Evolutionary conservation across 2,329 filamentous ascomycete genomes (phyloP).

Genomic region (Fusarium scirpi): DNA sequence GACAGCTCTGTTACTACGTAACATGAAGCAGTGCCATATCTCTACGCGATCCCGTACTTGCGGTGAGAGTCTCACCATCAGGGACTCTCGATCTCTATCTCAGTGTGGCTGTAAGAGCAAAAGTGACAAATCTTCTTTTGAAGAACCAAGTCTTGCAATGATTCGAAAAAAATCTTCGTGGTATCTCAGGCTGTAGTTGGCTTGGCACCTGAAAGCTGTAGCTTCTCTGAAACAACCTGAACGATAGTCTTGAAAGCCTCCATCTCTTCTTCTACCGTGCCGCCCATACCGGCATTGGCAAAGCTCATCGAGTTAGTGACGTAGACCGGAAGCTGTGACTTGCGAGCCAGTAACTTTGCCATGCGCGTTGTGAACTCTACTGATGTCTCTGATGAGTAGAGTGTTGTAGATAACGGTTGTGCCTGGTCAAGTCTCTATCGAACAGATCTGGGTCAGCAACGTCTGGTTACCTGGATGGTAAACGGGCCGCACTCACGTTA

Average conservation of each 20-base stretch:
- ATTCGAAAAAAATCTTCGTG: not conserved
- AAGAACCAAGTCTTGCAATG: not conserved
- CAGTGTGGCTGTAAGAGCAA: not conserved
- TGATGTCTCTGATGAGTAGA: constrained; percentile 81
- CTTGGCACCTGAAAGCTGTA: constrained; percentile 40
- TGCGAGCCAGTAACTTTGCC: constrained; percentile 84
- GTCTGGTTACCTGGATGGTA: constrained; percentile 5
- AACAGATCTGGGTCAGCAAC: constrained; percentile 26
- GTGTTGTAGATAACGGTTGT: constrained; percentile 79
- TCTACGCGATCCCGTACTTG: not conserved
- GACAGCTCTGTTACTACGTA: constrained; percentile 29
- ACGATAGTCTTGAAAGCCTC: constrained; percentile 83
- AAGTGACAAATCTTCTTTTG: not conserved
- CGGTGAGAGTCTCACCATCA: not conserved
- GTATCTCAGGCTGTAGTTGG: constrained; percentile 4
- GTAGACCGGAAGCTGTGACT: constrained; percentile 81
- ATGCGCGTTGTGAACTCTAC: constrained; percentile 89
- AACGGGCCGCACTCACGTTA: constrained; percentile 69
- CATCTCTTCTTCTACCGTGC: constrained; percentile 93
- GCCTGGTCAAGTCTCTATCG: constrained; percentile 63
- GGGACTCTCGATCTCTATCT: not conserved
- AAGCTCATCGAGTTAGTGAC: constrained; percentile 90
- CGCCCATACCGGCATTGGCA: constrained; percentile 77
- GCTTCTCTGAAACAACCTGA: constrained; percentile 66
- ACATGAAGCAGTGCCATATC: constrained; percentile 9